Conservation (phyloP, 495 filamentous ascomycete genomes). For the Terfezia claveryi region DNA sequence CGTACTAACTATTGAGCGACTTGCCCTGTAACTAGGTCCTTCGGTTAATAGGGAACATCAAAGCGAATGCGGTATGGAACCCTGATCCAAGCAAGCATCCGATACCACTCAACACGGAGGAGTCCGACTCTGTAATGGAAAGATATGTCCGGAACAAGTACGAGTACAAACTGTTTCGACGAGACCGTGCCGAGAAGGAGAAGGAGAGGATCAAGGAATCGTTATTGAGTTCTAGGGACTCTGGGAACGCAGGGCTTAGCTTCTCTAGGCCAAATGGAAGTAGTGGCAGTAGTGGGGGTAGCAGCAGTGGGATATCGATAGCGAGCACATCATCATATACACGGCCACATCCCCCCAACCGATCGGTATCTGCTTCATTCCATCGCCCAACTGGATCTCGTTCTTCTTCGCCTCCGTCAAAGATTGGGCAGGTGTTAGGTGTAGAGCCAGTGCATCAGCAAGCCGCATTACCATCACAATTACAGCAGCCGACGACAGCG, state of each 20-base stretch:
- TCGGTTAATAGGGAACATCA: slow-evolving; percentile 67
- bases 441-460: neutral
- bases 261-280: slow-evolving; percentile 21
- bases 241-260: neutral
- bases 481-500: slow-evolving; percentile 20
- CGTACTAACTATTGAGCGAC: no score
- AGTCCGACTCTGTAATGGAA: slow-evolving; percentile 81
- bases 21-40: slow-evolving; percentile 39
- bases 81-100: slow-evolving; percentile 58
- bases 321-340: slow-evolving; percentile 47
- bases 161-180: slow-evolving; percentile 38
- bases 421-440: slow-evolving; percentile 15
- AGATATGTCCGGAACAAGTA: slow-evolving; percentile 89
- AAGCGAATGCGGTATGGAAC: slow-evolving; percentile 74
- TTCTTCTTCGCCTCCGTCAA: neutral
- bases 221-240: slow-evolving; percentile 1
- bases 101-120: slow-evolving; percentile 71
- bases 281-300: slow-evolving; percentile 26
- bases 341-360: slow-evolving; percentile 3
- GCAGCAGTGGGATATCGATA: slow-evolving; percentile 38
- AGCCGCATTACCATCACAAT: neutral
- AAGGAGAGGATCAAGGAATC: slow-evolving; percentile 5
- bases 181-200: slow-evolving; percentile 19
- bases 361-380: neutral
- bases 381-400: neutral